Base-by-base conservation (phyloP, 1,284 basidiomycete species). In the Ceratobasidium sp. region DNA sequence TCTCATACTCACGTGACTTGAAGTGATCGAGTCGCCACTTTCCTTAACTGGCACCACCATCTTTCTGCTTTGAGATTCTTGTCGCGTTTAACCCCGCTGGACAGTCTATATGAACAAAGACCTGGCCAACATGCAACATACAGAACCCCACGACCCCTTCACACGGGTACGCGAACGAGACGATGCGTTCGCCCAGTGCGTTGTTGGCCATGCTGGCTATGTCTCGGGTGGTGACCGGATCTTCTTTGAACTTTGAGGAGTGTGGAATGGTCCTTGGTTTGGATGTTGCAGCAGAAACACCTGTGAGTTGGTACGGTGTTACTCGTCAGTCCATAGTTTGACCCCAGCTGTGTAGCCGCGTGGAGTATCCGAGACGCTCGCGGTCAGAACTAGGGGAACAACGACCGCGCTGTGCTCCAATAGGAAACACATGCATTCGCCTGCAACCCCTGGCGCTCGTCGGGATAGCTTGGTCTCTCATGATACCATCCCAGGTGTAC, bases 1-100 rank as follows among this genome's bases (percentile, higher is more conserved):
- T n/a, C 46, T 14, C 16, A n/a, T 16, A 37, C 29, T 46, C 69
- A 73, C 69, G 69, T 73, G 69, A 73, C 39, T 29, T 1, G n/a
- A n/a, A n/a, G n/a, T 31, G 43, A 58, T 56, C 22, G 34, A 19
- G 54, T 48, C 27, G 68, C 54, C 46, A 59, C 39, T 59, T 58
- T 24, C 66, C 31, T 58, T 58, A 37, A 37, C 54, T n/a, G 19
- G 54, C 6, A 24, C 58, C 7, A 63, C 31, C 61, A 48, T 31
- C 61, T 63, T 31, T 34, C 61, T 27, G 16, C 41, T 24, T 46
- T 48, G 14, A 8, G 41, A 31, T 63, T 63, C 6, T 27, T 49
- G 24, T 63, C 2, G 3, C 27, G 53, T 48, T 29, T 43, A 63
- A 11, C 61, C 22, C 19, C 27, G 43, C 11, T 24, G 27, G 24